These are phyloP conservation scores for Salix purpurea DNA, from an alignment of 345 rosid genomes.

Conservation along the genomic window DNA sequence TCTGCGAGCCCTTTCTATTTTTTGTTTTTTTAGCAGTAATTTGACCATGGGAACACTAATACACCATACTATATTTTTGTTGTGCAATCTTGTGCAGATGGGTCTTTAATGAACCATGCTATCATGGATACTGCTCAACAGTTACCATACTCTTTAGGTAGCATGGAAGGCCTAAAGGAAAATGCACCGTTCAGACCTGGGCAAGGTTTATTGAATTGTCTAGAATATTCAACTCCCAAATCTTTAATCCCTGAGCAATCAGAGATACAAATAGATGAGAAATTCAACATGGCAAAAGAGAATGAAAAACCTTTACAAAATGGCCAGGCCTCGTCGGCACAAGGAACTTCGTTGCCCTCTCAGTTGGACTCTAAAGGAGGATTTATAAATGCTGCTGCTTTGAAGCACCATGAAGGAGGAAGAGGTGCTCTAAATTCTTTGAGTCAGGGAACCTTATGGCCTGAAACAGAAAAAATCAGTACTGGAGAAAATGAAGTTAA, in stretches of 20 bases:
- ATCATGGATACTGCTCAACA: not conserved
- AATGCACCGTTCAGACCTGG: not conserved
- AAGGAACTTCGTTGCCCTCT: constrained; percentile 2
- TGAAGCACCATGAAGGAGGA: not conserved
- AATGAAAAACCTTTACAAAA: not conserved
- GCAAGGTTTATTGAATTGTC: not conserved
- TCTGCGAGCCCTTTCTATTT: not conserved
- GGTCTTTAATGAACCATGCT: not conserved
- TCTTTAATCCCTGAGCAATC: constrained; percentile 1
- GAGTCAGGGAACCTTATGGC: not conserved
- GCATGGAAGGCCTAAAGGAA: not conserved
- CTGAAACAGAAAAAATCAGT: not conserved
- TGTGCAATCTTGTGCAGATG: not conserved
- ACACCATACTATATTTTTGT: not conserved
- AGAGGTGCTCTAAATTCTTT: constrained; percentile 7
- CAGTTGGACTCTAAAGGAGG: not conserved
- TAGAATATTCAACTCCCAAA: not conserved
- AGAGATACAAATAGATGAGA: not conserved
- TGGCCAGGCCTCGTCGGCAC: not conserved
- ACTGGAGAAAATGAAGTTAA: not conserved
- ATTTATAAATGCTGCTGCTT: not conserved
- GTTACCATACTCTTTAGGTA: not conserved
- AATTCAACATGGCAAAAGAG: not conserved
- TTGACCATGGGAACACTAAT: not conserved
- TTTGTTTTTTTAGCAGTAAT: not conserved